These are phyloP conservation scores for Microthlaspi erraticum DNA, from an alignment of 345 rosid species.

Conservation along the genomic window DNA sequence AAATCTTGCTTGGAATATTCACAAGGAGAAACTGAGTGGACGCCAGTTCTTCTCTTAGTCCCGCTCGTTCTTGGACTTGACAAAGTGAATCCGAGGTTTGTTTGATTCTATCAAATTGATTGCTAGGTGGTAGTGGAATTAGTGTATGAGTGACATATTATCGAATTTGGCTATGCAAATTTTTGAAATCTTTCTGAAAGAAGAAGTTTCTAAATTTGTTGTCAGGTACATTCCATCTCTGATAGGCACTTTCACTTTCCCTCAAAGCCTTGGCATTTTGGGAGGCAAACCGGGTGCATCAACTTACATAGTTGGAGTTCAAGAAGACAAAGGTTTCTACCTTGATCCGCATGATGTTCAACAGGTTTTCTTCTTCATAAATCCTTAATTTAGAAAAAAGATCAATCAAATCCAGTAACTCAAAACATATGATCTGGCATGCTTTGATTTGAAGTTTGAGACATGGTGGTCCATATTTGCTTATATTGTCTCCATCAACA, in stretches of 20 bases:
- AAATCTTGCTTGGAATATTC: slow-evolving; percentile 74
- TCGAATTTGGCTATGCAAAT: slow-evolving; percentile 62
- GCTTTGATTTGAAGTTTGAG: slow-evolving; percentile 18
- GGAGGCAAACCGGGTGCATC: slow-evolving; percentile 98
- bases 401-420: neutral
- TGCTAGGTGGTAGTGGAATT: slow-evolving; percentile 70
- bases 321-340: slow-evolving; percentile 79
- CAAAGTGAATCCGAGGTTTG: slow-evolving; percentile 88
- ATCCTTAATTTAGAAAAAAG: neutral
- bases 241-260: slow-evolving; percentile 75
- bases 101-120: slow-evolving; percentile 54
- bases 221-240: slow-evolving; percentile 86
- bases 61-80: slow-evolving; percentile 99
- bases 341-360: slow-evolving; percentile 95
- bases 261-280: slow-evolving; percentile 93
- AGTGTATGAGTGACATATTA: slow-evolving; percentile 33
- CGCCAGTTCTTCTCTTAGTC: slow-evolving; percentile 83
- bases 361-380: slow-evolving; percentile 38
- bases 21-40: slow-evolving; percentile 67
- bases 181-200: slow-evolving; percentile 68
- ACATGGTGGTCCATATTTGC: slow-evolving; percentile 30
- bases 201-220: slow-evolving; percentile 47
- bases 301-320: slow-evolving; percentile 91
- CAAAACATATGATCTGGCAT: neutral
- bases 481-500: slow-evolving; percentile 22